Percentiles rank a stretch among this genome's conserved stretches.
Evolutionary conservation across 2,329 filamentous ascomycete species (phyloP).

Genomic region (Fulvia fulva): DNA sequence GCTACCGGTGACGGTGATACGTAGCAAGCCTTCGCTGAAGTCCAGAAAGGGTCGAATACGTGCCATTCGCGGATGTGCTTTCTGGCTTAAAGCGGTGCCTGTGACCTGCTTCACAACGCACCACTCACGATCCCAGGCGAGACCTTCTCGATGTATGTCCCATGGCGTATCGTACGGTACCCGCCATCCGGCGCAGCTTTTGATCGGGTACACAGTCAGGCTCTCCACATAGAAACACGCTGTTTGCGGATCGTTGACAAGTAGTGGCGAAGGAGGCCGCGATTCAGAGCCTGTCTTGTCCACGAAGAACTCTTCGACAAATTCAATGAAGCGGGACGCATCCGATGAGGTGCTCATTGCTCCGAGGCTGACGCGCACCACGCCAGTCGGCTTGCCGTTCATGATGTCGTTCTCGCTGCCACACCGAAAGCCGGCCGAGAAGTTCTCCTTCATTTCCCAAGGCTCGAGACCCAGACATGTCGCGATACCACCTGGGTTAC

Average conservation of each 20-base stretch:
- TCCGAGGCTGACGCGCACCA: conserved; percentile 79
- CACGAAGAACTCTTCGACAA: conserved; percentile 33
- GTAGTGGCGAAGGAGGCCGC: conserved; percentile 8
- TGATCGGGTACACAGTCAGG: conserved; percentile 76
- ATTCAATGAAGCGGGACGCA: conserved; percentile 61
- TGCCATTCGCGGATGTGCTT: conserved; percentile 82
- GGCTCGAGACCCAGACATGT: conserved; percentile 67
- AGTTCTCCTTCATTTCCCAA: conserved; percentile 80
- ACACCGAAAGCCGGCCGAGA: conserved; percentile 78
- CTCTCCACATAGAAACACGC: conserved; percentile 43
- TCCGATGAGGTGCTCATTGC: conserved; percentile 82
- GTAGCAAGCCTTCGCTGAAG: conserved; percentile 61
- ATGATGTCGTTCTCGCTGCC: conserved; percentile 79
- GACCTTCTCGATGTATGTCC: conserved; percentile 75
- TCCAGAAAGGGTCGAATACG: conserved; percentile 73
- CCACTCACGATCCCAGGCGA: conserved; percentile 96
- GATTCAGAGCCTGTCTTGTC: conserved; percentile 12
- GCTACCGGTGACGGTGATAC: conserved; percentile 46
- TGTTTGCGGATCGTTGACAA: not conserved
- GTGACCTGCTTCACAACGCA: conserved; percentile 86
- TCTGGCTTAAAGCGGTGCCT: conserved; percentile 80
- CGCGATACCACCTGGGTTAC: conserved; percentile 85
- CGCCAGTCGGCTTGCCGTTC: conserved; percentile 79
- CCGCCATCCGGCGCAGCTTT: conserved; percentile 79
- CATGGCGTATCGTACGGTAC: conserved; percentile 63